A percentile compares a stretch with the other conserved stretches of the same genome.
Evolutionary conservation across 2,329 filamentous ascomycete genomes (phyloP).

Genomic region (Epichloe elymi): DNA sequence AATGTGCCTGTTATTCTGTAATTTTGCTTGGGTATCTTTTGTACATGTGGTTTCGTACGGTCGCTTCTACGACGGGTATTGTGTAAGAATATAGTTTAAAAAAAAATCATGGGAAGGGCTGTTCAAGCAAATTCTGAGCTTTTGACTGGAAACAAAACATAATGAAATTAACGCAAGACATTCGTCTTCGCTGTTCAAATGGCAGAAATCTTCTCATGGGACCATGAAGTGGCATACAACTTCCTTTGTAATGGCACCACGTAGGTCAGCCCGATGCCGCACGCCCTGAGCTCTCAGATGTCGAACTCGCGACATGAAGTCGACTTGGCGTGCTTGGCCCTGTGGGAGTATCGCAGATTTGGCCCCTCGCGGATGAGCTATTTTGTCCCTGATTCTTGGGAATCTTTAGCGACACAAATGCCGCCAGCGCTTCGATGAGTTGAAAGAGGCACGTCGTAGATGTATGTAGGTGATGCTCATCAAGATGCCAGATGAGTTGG

Average conservation of each 20-base stretch:
- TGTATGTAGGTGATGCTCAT: not conserved
- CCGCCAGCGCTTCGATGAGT: too few relatives aligned
- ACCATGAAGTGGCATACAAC: not conserved
- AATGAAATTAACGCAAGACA: not conserved
- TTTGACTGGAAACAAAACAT: too few relatives aligned
- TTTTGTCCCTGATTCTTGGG: too few relatives aligned
- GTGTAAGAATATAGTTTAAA: not conserved
- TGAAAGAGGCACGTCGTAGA: too few relatives aligned
- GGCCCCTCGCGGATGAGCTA: too few relatives aligned
- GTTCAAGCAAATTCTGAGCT: not conserved
- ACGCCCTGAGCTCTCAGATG: not conserved
- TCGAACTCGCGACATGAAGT: not conserved
- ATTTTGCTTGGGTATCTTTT: conserved; percentile 8
- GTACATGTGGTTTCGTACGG: not conserved
- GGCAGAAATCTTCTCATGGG: not conserved
- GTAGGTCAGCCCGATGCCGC: not conserved
- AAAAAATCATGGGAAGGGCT: not conserved
- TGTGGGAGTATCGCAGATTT: too few relatives aligned
- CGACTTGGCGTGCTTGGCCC: not conserved
- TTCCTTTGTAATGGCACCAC: not conserved
- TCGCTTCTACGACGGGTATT: conserved; percentile 6
- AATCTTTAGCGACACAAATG: too few relatives aligned
- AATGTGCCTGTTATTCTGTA: not conserved
- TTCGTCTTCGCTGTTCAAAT: not conserved
- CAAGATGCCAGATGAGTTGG: too few relatives aligned